A percentile compares a stretch with the other conserved stretches of the same genome.
These are phyloP conservation scores for Jasminum sambac DNA, from an alignment of 257 asterid genomes.

Conservation along the genomic window DNA sequence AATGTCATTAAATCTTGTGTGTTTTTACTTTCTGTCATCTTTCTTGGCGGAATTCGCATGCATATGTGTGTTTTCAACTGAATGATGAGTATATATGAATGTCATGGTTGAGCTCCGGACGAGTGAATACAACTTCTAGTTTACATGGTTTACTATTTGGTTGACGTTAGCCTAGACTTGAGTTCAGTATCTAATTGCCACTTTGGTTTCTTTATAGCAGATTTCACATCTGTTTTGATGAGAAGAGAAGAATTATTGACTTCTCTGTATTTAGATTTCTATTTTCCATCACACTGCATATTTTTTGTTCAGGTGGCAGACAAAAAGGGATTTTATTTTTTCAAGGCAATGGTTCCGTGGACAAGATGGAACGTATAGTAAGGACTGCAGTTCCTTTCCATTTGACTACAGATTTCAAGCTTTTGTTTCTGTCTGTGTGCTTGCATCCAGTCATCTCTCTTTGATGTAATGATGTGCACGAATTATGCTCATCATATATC, in stretches of 20 bases:
- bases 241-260: background rate
- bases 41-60: background rate
- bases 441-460: slow-evolving; percentile 13
- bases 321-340: slow-evolving; percentile 87
- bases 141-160: slow-evolving; percentile 14
- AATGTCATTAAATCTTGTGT: background rate
- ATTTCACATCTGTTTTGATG: slow-evolving; percentile 12
- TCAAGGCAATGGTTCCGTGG: slow-evolving; percentile 98
- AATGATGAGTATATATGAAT: background rate
- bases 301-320: slow-evolving; percentile 75
- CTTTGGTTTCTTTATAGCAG: background rate
- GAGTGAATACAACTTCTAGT: slow-evolving; percentile 8
- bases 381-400: slow-evolving; percentile 29
- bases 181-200: slow-evolving; percentile 11
- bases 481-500: slow-evolving; percentile 21
- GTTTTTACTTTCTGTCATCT: background rate
- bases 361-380: slow-evolving; percentile 98
- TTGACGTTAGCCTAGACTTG: slow-evolving; percentile 12
- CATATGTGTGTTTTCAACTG: background rate
- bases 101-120: background rate
- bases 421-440: slow-evolving; percentile 1
- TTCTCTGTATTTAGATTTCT: slow-evolving; percentile 22
- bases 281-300: slow-evolving; percentile 14
- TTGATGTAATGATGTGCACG: slow-evolving; percentile 15
- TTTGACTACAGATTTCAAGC: background rate